Conservation (phyloP, 202 grass and related monocot species). For the Cymbopogon flexuosus region DNA sequence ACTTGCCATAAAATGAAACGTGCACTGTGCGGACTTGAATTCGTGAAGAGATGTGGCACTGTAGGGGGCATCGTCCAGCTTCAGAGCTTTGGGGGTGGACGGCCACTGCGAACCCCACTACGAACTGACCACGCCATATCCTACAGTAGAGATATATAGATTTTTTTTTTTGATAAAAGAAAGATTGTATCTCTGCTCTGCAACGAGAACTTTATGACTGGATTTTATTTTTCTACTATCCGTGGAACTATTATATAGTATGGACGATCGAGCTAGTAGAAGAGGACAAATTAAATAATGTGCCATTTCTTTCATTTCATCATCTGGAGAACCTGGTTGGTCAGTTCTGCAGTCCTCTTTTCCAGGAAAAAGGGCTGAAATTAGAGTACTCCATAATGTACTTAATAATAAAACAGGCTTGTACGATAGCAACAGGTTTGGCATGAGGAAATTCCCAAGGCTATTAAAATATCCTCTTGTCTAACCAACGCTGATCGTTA, state of each 20-base stretch:
- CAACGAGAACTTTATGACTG: background rate
- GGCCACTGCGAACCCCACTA: background rate
- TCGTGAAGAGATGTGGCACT: background rate
- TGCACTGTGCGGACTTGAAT: slow-evolving; percentile 23
- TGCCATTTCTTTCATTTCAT: background rate
- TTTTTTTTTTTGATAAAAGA: too few species aligned
- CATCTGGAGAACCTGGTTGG: background rate
- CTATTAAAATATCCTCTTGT: background rate
- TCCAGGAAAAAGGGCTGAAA: background rate
- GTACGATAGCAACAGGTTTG: background rate
- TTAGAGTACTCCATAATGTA: background rate
- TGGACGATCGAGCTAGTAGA: background rate
- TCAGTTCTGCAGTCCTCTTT: background rate
- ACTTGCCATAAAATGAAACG: background rate
- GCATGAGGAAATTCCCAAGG: background rate
- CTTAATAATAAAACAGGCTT: background rate
- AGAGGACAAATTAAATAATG: background rate
- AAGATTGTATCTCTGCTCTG: background rate
- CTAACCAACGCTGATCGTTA: background rate
- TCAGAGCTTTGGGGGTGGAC: background rate
- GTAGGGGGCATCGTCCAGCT: background rate
- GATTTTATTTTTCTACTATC: background rate
- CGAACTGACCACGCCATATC: slow-evolving; percentile 30
- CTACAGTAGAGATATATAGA: background rate
- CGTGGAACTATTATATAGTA: background rate